Conservation (phyloP, 2,329 filamentous ascomycete genomes). For the Talaromyces rugulosus region DNA sequence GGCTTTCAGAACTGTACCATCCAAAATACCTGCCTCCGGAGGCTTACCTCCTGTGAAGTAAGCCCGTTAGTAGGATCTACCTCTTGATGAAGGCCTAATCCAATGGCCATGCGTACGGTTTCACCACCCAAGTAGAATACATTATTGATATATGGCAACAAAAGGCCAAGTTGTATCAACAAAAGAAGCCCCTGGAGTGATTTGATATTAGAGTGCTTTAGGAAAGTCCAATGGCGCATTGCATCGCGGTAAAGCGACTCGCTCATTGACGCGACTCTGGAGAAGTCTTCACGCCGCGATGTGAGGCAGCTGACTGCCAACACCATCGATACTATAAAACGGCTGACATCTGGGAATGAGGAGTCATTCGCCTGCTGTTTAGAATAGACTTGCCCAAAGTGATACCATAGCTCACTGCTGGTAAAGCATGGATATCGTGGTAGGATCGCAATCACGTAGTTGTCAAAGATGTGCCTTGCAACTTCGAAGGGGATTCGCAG, state of each 20-base stretch:
- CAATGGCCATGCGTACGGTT: constrained; percentile 5
- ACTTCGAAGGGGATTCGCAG: constrained; percentile 4
- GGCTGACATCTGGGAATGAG: not conserved
- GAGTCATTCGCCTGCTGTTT: not conserved
- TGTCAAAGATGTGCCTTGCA: constrained; percentile 4
- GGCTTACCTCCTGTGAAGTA: not conserved
- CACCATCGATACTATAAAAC: constrained; percentile 3
- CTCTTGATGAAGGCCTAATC: constrained; percentile 5
- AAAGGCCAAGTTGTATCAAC: constrained; percentile 4
- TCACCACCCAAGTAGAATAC: constrained; percentile 1
- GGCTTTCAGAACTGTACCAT: constrained; percentile 3
- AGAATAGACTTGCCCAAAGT: constrained; percentile 5
- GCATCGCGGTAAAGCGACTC: constrained; percentile 6
- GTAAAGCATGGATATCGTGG: constrained; percentile 6
- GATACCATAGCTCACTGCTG: constrained; percentile 3
- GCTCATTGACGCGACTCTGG: constrained; percentile 4
- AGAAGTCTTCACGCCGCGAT: constrained; percentile 4
- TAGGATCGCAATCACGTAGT: constrained; percentile 6
- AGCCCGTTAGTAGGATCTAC: not conserved
- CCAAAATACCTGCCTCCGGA: constrained; percentile 5
- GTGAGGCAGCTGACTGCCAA: constrained; percentile 7
- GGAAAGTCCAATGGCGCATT: constrained; percentile 5
- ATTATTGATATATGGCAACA: constrained; percentile 3
- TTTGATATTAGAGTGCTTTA: constrained; percentile 1
- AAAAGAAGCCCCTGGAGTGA: constrained; percentile 5